Conservation (phyloP, 2,329 filamentous ascomycete species). For the Mollisiaceae sp. region DNA sequence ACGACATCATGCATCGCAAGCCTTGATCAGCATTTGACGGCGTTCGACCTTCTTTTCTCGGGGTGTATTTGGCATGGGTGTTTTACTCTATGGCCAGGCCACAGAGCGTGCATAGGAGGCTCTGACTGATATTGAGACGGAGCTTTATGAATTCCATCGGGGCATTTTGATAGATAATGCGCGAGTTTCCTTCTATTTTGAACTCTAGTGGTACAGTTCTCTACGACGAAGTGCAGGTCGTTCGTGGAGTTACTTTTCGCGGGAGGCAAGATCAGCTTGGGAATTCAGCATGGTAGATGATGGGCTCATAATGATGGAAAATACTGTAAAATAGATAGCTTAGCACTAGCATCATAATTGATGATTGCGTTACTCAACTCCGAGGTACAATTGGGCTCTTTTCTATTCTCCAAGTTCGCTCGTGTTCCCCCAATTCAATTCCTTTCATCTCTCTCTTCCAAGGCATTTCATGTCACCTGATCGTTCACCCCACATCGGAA, state of each 20-base stretch:
- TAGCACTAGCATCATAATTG: slow-evolving; percentile 26
- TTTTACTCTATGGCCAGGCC: slow-evolving; percentile 10
- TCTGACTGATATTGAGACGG: not conserved
- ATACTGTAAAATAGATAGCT: slow-evolving; percentile 34
- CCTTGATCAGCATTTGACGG: slow-evolving; percentile 44
- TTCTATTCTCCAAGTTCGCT: no score
- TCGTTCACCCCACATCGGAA: slow-evolving; percentile 7
- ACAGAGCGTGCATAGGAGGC: slow-evolving; percentile 25
- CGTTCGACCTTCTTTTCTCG: slow-evolving; percentile 33
- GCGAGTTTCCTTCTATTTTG: slow-evolving; percentile 4
- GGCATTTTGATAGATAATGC: slow-evolving; percentile 13
- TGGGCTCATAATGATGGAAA: slow-evolving; percentile 6
- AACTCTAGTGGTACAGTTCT: slow-evolving; percentile 12
- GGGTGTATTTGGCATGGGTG: slow-evolving; percentile 33
- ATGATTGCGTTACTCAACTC: slow-evolving; percentile 15
- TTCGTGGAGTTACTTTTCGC: slow-evolving; percentile 25
- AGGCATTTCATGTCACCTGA: not conserved
- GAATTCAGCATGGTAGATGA: not conserved
- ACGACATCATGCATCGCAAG: slow-evolving; percentile 39
- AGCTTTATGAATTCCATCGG: slow-evolving; percentile 8
- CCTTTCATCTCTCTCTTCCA: not conserved
- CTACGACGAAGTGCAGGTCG: slow-evolving; percentile 46
- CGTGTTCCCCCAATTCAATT: not conserved
- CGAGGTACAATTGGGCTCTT: not conserved
- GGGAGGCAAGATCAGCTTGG: not conserved